Conservation (phyloP, 148 eudicot genomes). For the Vaccinium myrtillus region DNA sequence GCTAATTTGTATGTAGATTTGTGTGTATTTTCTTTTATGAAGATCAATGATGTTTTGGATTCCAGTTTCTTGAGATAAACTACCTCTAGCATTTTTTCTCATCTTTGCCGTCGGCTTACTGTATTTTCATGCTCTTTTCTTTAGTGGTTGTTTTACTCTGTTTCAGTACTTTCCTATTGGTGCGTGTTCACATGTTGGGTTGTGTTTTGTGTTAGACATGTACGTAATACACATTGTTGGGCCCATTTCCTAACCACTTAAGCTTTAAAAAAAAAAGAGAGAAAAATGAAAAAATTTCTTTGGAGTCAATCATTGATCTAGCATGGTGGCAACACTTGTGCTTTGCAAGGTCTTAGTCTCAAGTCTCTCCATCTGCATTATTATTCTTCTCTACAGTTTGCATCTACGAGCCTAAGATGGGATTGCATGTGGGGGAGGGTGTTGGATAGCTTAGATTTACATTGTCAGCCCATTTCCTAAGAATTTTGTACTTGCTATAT, state of each 20-base stretch:
- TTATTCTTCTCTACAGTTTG: not conserved
- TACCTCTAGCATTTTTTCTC: not conserved
- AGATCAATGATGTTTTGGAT: conserved; percentile 3
- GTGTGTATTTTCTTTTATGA: not conserved
- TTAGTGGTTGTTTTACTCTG: not conserved
- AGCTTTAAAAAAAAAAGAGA: not conserved
- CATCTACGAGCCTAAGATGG: not conserved
- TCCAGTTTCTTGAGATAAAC: not conserved
- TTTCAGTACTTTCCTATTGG: not conserved
- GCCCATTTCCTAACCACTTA: not conserved
- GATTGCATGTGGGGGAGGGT: not conserved
- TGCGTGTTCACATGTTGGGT: not conserved
- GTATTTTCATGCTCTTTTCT: not conserved
- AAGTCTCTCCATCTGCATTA: not conserved
- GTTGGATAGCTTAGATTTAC: not conserved
- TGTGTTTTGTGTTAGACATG: not conserved
- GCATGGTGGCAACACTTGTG: not conserved
- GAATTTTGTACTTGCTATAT: not conserved
- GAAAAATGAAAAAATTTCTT: not conserved
- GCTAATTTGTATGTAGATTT: not conserved
- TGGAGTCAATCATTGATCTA: not conserved
- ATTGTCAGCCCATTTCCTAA: not conserved
- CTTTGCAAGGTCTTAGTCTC: not conserved
- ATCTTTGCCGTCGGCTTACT: not conserved
- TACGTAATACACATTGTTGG: not conserved